Evolutionary conservation across 805 yeast genomes (phyloP).

Genomic region (Candida arabinofermentans): DNA sequence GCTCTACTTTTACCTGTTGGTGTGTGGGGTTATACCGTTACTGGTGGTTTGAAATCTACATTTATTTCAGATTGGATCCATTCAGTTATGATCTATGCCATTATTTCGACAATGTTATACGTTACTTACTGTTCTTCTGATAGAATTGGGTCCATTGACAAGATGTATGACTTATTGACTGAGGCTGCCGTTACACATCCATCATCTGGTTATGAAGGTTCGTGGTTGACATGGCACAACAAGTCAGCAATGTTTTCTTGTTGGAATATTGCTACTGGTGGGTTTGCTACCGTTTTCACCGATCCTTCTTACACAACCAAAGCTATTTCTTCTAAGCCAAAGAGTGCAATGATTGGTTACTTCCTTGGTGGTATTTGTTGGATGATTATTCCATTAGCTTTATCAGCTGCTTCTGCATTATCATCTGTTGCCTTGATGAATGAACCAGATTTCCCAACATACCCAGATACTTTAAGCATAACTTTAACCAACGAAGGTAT

Average conservation of each 20-base stretch:
- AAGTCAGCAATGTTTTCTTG: slow-evolving; percentile 34
- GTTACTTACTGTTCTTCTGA: slow-evolving; percentile 27
- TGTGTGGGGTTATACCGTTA: slow-evolving; percentile 43
- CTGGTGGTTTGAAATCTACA: slow-evolving; percentile 50
- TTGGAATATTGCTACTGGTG: slow-evolving; percentile 32
- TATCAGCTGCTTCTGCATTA: slow-evolving; percentile 31
- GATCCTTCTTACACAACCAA: slow-evolving; percentile 30
- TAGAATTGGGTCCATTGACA: slow-evolving; percentile 32
- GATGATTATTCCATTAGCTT: slow-evolving; percentile 30
- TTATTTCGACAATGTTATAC: slow-evolving; percentile 27
- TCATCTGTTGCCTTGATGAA: slow-evolving; percentile 32
- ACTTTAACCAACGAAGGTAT: slow-evolving; percentile 38
- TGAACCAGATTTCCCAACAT: slow-evolving; percentile 35
- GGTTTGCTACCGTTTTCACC: slow-evolving; percentile 27
- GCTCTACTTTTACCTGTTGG: slow-evolving; percentile 42
- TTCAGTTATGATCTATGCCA: slow-evolving; percentile 40
- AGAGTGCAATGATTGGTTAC: slow-evolving; percentile 29
- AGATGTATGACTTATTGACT: slow-evolving; percentile 30
- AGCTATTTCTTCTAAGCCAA: slow-evolving; percentile 28
- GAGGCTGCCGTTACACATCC: slow-evolving; percentile 18
- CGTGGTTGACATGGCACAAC: slow-evolving; percentile 33
- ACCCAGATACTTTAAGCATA: slow-evolving; percentile 36
- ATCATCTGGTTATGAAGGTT: slow-evolving; percentile 24
- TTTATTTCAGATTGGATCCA: slow-evolving; percentile 50
- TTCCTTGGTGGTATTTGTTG: slow-evolving; percentile 31